phyloP scores from a whole-genome alignment of 768 basidiomycete genomes.

The Kwoniella botswanensis region DNA sequence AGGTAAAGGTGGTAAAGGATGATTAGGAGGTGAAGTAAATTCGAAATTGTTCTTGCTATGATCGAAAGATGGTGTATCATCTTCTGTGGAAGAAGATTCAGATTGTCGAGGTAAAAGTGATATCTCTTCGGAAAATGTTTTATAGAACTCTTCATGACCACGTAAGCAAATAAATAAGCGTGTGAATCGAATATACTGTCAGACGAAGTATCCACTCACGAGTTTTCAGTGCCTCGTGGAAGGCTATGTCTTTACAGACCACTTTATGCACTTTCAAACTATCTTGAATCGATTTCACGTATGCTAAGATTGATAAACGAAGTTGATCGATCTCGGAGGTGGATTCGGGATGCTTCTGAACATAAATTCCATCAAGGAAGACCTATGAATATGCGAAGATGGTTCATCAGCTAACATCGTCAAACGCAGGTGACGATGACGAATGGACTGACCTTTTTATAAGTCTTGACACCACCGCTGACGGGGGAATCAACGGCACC shows the following conservation, averaged over 20 bases:
- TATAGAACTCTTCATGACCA: conserved; percentile 39
- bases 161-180: no score
- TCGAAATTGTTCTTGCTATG: neutral
- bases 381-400: conserved; percentile 40
- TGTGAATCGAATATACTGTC: neutral
- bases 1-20: conserved; percentile 13
- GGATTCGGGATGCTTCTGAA: conserved; percentile 71
- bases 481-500: conserved; percentile 80
- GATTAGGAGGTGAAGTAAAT: conserved; percentile 11
- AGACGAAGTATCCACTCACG: conserved; percentile 43
- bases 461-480: conserved; percentile 76
- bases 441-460: conserved; percentile 63
- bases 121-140: conserved; percentile 44
- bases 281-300: conserved; percentile 80
- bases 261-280: conserved; percentile 82
- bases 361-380: conserved; percentile 76
- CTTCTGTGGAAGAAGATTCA: conserved; percentile 1
- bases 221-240: conserved; percentile 82
- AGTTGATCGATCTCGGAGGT: conserved; percentile 74
- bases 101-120: conserved; percentile 28
- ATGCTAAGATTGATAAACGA: conserved; percentile 64
- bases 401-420: neutral
- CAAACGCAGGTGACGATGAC: neutral
- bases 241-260: conserved; percentile 87
- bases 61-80: neutral